phyloP scores from a whole-genome alignment of 768 basidiomycete species.

The Kwoniella bestiolae region DNA sequence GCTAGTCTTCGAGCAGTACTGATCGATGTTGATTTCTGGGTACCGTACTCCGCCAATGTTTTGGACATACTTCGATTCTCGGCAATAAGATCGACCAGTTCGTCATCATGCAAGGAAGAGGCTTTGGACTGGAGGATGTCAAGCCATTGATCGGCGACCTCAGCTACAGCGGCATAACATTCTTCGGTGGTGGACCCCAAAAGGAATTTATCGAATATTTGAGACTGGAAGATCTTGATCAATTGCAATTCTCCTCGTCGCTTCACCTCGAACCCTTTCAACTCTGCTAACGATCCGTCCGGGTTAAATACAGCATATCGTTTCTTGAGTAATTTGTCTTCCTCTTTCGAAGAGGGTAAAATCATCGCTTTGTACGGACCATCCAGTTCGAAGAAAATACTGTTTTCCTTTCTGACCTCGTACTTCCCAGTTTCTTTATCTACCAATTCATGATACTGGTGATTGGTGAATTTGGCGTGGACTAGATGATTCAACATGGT shows the following conservation, averaged over 20 bases:
- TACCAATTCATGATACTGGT: slow-evolving; percentile 89
- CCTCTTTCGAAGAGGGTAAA: slow-evolving; percentile 96
- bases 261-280: slow-evolving; percentile 99
- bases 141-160: slow-evolving; percentile 94
- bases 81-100: slow-evolving; percentile 95
- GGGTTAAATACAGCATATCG: slow-evolving; percentile 99
- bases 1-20: slow-evolving; percentile 92
- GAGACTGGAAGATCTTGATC: slow-evolving; percentile 99
- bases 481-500: slow-evolving; percentile 99
- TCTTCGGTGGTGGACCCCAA: slow-evolving; percentile 91
- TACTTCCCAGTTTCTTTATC: slow-evolving; percentile 84
- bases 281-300: slow-evolving; percentile 93
- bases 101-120: slow-evolving; percentile 82
- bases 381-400: slow-evolving; percentile 98
- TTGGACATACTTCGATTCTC: slow-evolving; percentile 98
- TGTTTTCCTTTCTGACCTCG: slow-evolving; percentile 87
- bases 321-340: slow-evolving; percentile 97
- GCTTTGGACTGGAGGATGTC: slow-evolving; percentile 90
- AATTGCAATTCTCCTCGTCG: slow-evolving; percentile 95
- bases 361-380: slow-evolving; percentile 99
- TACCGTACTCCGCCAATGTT: slow-evolving; percentile 92
- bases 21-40: slow-evolving; percentile 97
- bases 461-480: slow-evolving; percentile 90
- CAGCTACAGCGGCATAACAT: slow-evolving; percentile 91
- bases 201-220: slow-evolving; percentile 96